Percentiles rank a stretch among this genome's conserved stretches.
Conservation (phyloP, 306 rosid species). For the Pterocarpus macrocarpus region DNA sequence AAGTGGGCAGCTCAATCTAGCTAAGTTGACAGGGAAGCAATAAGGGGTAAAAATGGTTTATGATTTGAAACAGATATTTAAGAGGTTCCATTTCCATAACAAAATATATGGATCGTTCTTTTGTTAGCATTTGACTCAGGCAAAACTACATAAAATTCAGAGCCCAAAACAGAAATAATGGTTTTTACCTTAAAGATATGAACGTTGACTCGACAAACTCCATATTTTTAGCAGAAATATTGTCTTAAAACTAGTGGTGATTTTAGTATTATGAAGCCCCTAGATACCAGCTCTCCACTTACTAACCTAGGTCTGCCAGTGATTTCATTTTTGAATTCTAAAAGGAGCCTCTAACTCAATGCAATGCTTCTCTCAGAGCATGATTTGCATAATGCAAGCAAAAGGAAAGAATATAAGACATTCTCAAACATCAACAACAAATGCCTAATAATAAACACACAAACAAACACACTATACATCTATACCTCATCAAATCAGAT, state of each 20-base stretch:
- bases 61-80: background rate
- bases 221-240: background rate
- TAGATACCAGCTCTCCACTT: background rate
- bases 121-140: background rate
- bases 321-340: conserved; percentile 32
- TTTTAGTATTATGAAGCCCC: background rate
- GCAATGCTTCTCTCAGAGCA: conserved; percentile 10
- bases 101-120: background rate
- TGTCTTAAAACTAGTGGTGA: background rate
- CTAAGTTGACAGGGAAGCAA: background rate
- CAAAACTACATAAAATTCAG: background rate
- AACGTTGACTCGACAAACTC: conserved; percentile 19
- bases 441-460: background rate
- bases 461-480: background rate
- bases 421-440: conserved; percentile 13
- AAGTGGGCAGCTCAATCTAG: background rate
- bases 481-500: conserved; percentile 96
- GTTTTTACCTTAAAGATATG: background rate
- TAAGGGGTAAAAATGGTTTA: background rate
- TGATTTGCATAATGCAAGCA: conserved; percentile 4
- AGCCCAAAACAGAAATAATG: background rate
- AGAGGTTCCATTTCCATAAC: background rate
- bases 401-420: conserved; percentile 12
- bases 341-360: background rate
- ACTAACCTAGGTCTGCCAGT: background rate